Conservation (phyloP, 2,329 filamentous ascomycete genomes). For the Monosporascus sp. region DNA sequence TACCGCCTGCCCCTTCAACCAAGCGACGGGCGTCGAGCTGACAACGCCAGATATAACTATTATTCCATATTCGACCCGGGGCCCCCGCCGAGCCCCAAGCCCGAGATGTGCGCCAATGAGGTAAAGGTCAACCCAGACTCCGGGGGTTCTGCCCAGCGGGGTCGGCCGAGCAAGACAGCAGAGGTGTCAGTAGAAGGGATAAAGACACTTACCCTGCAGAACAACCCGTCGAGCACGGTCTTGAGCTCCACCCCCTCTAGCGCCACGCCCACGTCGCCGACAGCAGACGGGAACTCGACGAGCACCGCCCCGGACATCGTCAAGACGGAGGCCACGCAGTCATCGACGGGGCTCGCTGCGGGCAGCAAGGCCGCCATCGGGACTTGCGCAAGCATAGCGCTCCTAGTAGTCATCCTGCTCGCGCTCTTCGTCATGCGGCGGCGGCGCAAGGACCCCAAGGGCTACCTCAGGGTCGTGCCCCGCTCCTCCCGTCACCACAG, state of each 20-base stretch:
- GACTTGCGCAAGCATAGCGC: slow-evolving; percentile 33
- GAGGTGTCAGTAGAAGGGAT: not conserved
- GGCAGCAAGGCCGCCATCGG: slow-evolving; percentile 41
- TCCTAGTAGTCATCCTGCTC: slow-evolving; percentile 31
- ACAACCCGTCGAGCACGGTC: not conserved
- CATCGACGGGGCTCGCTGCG: slow-evolving; percentile 24
- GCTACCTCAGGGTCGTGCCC: slow-evolving; percentile 11
- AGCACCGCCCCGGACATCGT: slow-evolving; percentile 13
- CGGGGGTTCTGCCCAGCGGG: not conserved
- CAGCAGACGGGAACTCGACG: slow-evolving; percentile 10
- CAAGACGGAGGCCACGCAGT: not conserved
- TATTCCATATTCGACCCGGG: slow-evolving; percentile 28
- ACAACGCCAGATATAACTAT: not conserved
- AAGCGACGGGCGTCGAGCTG: too few species aligned
- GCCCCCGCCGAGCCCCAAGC: slow-evolving; percentile 27
- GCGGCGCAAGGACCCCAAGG: slow-evolving; percentile 16
- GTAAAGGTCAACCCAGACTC: not conserved
- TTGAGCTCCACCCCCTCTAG: not conserved
- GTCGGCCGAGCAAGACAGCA: not conserved
- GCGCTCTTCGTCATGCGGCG: slow-evolving; percentile 32
- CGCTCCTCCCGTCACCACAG: slow-evolving; percentile 18
- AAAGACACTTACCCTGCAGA: not conserved
- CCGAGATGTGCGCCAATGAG: slow-evolving; percentile 4
- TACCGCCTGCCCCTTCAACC: not conserved
- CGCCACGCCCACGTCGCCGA: slow-evolving; percentile 1